A percentile compares a stretch with the other conserved stretches of the same genome.
phyloP scores from a whole-genome alignment of 345 rosid species.

The Punica granatum region DNA sequence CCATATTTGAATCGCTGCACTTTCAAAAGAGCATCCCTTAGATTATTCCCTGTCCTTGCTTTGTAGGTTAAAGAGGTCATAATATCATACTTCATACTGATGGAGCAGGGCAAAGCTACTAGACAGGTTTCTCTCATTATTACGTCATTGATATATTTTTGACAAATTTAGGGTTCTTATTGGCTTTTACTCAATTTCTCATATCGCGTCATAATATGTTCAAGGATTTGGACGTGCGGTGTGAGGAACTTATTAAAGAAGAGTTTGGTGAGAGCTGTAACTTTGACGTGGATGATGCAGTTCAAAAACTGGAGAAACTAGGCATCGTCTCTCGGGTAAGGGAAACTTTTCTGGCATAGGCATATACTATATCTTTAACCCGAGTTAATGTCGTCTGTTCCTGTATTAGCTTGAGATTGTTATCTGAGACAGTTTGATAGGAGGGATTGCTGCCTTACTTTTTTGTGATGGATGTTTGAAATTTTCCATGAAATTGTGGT shows the following conservation, averaged over 20 bases:
- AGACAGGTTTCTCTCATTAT: constrained; percentile 37
- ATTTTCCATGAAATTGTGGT: too few species aligned
- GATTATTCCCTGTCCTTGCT: neutral
- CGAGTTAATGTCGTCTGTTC: neutral
- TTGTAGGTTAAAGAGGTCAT: constrained; percentile 93
- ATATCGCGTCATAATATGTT: constrained; percentile 12
- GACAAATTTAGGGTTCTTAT: neutral
- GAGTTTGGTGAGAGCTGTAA: constrained; percentile 79
- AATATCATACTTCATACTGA: constrained; percentile 74
- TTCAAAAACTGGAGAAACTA: constrained; percentile 74
- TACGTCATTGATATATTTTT: neutral
- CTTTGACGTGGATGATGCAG: constrained; percentile 93
- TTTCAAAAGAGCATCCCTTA: neutral
- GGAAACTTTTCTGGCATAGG: neutral
- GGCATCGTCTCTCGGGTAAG: constrained; percentile 74
- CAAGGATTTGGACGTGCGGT: constrained; percentile 74
- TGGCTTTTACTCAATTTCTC: neutral
- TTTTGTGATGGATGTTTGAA: neutral
- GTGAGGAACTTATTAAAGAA: constrained; percentile 76
- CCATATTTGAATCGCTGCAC: neutral
- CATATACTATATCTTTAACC: neutral
- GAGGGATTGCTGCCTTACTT: too few species aligned
- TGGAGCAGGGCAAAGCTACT: constrained; percentile 97
- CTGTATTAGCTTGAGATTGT: neutral
- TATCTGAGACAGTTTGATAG: too few species aligned